These are phyloP conservation scores for Mycena floridula DNA, from an alignment of 768 basidiomycete genomes.

Conservation along the genomic window DNA sequence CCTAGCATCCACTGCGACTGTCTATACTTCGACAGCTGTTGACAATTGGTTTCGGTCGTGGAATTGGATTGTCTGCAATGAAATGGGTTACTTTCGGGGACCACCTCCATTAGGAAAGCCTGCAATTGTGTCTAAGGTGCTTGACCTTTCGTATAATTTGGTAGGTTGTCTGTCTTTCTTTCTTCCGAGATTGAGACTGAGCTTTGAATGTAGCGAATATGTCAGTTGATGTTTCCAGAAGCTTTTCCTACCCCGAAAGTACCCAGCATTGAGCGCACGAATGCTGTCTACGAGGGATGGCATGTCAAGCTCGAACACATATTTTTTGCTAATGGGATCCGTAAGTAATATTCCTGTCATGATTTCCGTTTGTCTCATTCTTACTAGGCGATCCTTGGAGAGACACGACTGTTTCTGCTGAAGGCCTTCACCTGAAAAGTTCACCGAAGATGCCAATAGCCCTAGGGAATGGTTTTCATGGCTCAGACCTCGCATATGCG, in stretches of 20 bases:
- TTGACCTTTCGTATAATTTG: constrained; percentile 26
- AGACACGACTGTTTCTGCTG: too few relatives aligned
- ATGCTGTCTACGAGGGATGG: constrained; percentile 9
- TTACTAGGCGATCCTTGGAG: too few relatives aligned
- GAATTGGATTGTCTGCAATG: constrained; percentile 25
- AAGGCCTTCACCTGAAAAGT: too few relatives aligned
- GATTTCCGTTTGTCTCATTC: too few relatives aligned
- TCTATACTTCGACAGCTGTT: constrained; percentile 12
- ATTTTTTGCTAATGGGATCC: too few relatives aligned
- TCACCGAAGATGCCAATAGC: too few relatives aligned
- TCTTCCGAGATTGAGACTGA: neutral
- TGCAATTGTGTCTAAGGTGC: constrained; percentile 23
- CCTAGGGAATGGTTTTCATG: too few relatives aligned
- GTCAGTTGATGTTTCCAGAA: constrained; percentile 35
- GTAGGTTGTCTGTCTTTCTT: constrained; percentile 10
- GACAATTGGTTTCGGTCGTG: constrained; percentile 4
- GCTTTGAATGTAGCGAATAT: constrained; percentile 25
- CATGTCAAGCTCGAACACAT: too few relatives aligned
- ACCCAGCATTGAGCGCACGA: constrained; percentile 21
- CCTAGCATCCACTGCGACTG: constrained; percentile 34
- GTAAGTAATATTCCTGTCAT: too few relatives aligned
- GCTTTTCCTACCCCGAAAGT: constrained; percentile 24
- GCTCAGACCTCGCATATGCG: too few relatives aligned
- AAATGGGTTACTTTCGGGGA: constrained; percentile 27
- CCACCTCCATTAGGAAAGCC: neutral